These are phyloP conservation scores for Oryza coarctata DNA, from an alignment of 176 grass and related monocot genomes.

Conservation along the genomic window DNA sequence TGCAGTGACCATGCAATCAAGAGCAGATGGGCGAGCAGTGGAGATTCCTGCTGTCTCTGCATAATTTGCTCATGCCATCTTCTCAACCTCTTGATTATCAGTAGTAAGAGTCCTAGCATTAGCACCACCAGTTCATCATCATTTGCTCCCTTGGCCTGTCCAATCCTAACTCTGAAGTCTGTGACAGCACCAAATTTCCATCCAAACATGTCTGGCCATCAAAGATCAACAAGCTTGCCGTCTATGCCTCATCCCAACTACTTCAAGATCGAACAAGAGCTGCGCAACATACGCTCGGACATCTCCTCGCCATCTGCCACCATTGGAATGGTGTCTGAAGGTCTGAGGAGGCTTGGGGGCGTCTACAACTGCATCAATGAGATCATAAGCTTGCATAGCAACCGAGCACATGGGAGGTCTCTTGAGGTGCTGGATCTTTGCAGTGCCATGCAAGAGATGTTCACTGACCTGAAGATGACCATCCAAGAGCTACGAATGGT, in stretches of 20 bases:
- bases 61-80: background rate
- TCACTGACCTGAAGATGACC: constrained; percentile 39
- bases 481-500: constrained; percentile 38
- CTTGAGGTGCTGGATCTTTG: constrained; percentile 51
- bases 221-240: constrained; percentile 47
- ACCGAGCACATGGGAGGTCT: constrained; percentile 42
- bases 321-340: constrained; percentile 2
- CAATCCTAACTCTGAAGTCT: background rate
- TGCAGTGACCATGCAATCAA: constrained; percentile 14
- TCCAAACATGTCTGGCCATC: constrained; percentile 46
- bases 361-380: constrained; percentile 36
- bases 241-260: constrained; percentile 22
- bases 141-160: background rate
- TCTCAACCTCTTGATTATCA: constrained; percentile 33
- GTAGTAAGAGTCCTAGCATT: background rate
- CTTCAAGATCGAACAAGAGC: constrained; percentile 21
- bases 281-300: constrained; percentile 17
- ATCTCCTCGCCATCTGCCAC: constrained; percentile 30
- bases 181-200: background rate
- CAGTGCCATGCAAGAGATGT: constrained; percentile 27
- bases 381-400: constrained; percentile 43
- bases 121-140: background rate
- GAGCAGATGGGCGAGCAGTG: background rate
- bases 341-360: constrained; percentile 36
- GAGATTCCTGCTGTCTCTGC: constrained; percentile 39